These are phyloP conservation scores for Phytopythium mirpurense DNA, from an alignment of 352 stramenopile genomes.

Conservation along the genomic window DNA sequence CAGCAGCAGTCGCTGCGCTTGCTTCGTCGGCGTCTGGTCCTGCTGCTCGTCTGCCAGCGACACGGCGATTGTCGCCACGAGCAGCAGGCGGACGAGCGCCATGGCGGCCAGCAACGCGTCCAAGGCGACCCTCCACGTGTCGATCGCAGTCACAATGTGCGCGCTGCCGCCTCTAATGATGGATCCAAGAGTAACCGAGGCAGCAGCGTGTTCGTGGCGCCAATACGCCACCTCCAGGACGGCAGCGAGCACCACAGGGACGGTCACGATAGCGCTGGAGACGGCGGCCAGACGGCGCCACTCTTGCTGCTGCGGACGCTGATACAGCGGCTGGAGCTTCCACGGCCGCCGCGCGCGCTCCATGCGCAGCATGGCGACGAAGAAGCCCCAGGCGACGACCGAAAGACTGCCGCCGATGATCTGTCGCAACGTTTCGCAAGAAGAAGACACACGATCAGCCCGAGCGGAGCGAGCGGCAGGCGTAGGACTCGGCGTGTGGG, in stretches of 20 bases:
- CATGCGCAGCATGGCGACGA: conserved; percentile 5
- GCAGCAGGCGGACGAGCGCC: neutral
- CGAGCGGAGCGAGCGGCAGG: neutral
- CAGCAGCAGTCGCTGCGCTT: neutral
- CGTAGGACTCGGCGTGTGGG: too few species aligned
- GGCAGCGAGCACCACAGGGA: neutral
- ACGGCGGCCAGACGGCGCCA: neutral
- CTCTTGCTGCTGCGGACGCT: conserved; percentile 1
- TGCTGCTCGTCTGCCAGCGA: neutral
- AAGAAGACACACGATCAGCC: neutral
- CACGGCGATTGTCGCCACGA: neutral
- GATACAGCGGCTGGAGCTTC: neutral
- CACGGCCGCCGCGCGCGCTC: conserved; percentile 4
- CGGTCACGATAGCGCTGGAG: neutral
- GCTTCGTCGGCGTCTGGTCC: neutral
- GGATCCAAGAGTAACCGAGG: neutral
- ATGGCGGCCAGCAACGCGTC: neutral
- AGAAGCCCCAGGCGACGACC: conserved; percentile 4
- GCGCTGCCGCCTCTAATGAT: neutral
- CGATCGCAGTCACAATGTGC: neutral
- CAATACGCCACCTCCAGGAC: neutral
- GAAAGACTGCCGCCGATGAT: conserved; percentile 2
- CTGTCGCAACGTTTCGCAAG: neutral
- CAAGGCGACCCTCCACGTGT: conserved; percentile 2
- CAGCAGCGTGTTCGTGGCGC: neutral